Percentiles rank a stretch among this genome's conserved stretches.
Conservation (phyloP, 2,329 filamentous ascomycete species). For the Ophiostoma triangulosporum region DNA sequence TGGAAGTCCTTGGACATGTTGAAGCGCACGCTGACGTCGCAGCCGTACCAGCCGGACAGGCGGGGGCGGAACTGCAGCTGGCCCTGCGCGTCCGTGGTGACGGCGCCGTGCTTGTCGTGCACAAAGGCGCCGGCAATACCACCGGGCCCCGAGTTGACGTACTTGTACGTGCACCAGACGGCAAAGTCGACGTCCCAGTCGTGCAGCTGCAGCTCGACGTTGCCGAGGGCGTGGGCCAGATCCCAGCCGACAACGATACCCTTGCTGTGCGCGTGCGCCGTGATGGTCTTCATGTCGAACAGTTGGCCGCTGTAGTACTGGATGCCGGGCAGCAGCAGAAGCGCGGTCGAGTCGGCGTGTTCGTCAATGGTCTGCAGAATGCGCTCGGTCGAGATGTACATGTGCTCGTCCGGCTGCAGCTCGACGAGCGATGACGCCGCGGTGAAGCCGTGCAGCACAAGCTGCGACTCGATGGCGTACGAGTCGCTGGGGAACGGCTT, state of each 20-base stretch:
- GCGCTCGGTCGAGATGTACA: constrained; percentile 53
- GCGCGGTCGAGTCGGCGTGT: constrained; percentile 57
- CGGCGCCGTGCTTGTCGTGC: constrained; percentile 56
- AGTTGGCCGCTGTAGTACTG: constrained; percentile 89
- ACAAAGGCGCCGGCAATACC: constrained; percentile 71
- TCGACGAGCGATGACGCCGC: constrained; percentile 58
- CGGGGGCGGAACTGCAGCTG: constrained; percentile 43
- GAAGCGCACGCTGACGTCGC: constrained; percentile 63
- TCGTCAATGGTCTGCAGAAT: constrained; percentile 62
- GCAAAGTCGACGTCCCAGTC: constrained; percentile 90
- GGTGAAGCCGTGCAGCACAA: constrained; percentile 54
- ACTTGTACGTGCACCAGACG: constrained; percentile 91
- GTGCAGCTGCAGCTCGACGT: constrained; percentile 65
- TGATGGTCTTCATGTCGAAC: constrained; percentile 72
- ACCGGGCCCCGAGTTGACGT: constrained; percentile 76
- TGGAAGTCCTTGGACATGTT: constrained; percentile 71
- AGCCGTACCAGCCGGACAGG: constrained; percentile 78
- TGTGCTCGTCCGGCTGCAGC: constrained; percentile 49
- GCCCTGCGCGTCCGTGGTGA: constrained; percentile 26
- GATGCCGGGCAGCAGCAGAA: constrained; percentile 72
- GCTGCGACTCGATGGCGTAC: constrained; percentile 75
- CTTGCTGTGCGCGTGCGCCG: constrained; percentile 51
- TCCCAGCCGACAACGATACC: constrained; percentile 48
- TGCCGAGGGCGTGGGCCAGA: constrained; percentile 54
- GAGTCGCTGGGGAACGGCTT: constrained; percentile 85